These are phyloP conservation scores for Boletus reticulatus DNA, from an alignment of 768 basidiomycete genomes.

Conservation along the genomic window DNA sequence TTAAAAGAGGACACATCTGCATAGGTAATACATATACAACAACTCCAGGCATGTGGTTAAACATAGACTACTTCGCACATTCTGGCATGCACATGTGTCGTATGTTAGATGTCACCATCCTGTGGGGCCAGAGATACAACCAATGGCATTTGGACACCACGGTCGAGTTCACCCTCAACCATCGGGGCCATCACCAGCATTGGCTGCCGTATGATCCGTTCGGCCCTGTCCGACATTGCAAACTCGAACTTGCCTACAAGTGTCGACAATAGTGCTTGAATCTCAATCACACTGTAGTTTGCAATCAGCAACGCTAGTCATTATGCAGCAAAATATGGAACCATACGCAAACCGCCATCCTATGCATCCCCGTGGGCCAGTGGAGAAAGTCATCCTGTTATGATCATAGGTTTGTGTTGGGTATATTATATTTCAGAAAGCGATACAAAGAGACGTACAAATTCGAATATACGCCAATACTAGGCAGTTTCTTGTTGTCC, in stretches of 20 bases:
- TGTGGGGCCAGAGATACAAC: conserved; percentile 11
- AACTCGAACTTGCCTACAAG: conserved; percentile 55
- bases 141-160: conserved; percentile 31
- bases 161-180: conserved; percentile 31
- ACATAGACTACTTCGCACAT: no score
- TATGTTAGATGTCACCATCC: not conserved
- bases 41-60: no score
- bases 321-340: not conserved
- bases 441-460: not conserved
- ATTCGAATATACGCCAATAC: conserved; percentile 13
- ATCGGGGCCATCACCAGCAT: conserved; percentile 33
- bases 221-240: conserved; percentile 16
- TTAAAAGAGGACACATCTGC: no score
- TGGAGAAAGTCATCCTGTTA: conserved; percentile 15
- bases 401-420: not conserved
- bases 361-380: conserved; percentile 14
- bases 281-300: conserved; percentile 38
- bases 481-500: not conserved
- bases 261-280: conserved; percentile 57
- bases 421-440: no score
- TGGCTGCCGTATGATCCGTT: conserved; percentile 21
- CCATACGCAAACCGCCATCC: conserved; percentile 28
- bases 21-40: no score
- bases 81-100: no score
- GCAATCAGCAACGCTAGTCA: not conserved